Percentiles rank a stretch among this genome's conserved stretches.
Evolutionary conservation across 768 basidiomycete genomes (phyloP).

Genomic region (Hypholoma fasciculare): DNA sequence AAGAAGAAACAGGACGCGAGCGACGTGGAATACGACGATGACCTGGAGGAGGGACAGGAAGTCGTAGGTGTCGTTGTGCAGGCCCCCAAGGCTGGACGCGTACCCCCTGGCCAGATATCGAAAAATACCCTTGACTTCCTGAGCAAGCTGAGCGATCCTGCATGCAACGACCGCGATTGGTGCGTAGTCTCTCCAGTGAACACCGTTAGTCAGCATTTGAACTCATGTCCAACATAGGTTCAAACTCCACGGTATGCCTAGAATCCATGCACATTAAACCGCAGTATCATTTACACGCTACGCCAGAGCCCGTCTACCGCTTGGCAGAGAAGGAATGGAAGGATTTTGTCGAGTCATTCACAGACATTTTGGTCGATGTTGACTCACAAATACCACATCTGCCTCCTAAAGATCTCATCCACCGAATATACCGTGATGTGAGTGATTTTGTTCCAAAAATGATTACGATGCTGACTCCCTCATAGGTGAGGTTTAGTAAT

Average conservation of each 20-base stretch:
- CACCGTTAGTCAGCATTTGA: not conserved
- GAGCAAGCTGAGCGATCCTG: conserved; percentile 63
- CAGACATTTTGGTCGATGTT: conserved; percentile 62
- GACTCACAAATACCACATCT: conserved; percentile 86
- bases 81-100: conserved; percentile 83
- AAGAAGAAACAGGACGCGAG: conserved; percentile 29
- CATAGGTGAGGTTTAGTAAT: conserved; percentile 85
- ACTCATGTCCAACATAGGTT: conserved; percentile 55
- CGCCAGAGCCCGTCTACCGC: conserved; percentile 73
- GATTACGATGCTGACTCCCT: not conserved
- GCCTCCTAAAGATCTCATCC: conserved; percentile 89
- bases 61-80: conserved; percentile 76
- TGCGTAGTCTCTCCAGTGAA: conserved; percentile 23
- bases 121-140: conserved; percentile 85
- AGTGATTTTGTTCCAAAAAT: conserved; percentile 13
- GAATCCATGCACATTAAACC: not conserved
- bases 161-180: conserved; percentile 86
- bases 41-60: conserved; percentile 58
- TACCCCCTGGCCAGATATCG: conserved; percentile 84
- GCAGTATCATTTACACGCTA: not conserved
- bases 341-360: conserved; percentile 74
- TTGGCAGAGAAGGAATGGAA: conserved; percentile 90
- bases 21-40: conserved; percentile 29
- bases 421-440: conserved; percentile 92
- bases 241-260: conserved; percentile 63